A percentile compares a stretch with the other conserved stretches of the same genome.
Evolutionary conservation across 345 rosid genomes (phyloP).

Genomic region (Camelina laxa): DNA sequence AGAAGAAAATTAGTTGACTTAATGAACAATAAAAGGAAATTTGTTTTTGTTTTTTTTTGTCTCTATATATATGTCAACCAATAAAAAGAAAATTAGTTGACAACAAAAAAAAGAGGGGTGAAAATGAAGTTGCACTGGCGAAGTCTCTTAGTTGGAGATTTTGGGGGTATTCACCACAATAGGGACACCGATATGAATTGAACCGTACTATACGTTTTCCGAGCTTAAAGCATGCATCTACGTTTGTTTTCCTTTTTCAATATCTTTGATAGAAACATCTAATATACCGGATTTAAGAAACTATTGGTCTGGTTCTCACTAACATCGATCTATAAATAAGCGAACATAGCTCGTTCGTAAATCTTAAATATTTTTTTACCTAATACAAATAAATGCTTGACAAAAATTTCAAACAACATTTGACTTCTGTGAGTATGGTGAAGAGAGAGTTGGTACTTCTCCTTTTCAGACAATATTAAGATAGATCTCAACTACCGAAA

Average conservation of each 20-base stretch:
- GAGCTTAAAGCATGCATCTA: background rate
- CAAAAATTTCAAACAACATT: conserved; percentile 14
- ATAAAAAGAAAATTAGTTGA: conserved; percentile 8
- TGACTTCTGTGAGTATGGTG: conserved; percentile 31
- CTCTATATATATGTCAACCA: background rate
- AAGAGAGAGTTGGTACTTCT: conserved; percentile 37
- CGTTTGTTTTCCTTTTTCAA: background rate
- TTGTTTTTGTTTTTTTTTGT: background rate
- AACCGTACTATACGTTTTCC: background rate
- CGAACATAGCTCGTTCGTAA: background rate
- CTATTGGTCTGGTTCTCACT: background rate
- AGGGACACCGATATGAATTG: background rate
- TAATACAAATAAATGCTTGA: background rate
- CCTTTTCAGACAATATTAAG: conserved; percentile 26
- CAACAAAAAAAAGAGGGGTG: background rate
- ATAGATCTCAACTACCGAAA: conserved; percentile 31
- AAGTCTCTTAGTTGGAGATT: background rate
- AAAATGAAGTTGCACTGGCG: background rate
- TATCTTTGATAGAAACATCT: no score
- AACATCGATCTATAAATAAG: background rate
- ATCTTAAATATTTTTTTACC: background rate
- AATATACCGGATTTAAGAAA: background rate
- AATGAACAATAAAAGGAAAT: background rate
- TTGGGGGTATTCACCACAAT: background rate
- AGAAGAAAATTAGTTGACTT: conserved; percentile 33